Evolutionary conservation across 75 land plant genomes (phyloP).

Genomic region (Cryptomeria japonica): DNA sequence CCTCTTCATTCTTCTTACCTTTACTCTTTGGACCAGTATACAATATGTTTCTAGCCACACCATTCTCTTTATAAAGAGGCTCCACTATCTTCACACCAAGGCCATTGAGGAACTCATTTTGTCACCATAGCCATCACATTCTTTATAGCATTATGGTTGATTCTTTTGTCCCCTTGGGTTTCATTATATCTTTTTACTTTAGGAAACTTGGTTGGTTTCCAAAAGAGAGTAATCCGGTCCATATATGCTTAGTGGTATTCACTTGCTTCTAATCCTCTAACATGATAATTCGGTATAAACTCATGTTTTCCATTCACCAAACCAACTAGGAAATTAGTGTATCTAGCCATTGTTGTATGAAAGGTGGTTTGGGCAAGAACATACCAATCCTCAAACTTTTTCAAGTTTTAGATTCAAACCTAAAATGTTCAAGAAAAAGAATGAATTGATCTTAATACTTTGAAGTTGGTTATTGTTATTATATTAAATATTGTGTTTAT

Average conservation of each 20-base stretch:
- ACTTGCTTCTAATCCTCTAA: conserved; percentile 34
- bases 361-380: conserved; percentile 57
- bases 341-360: conserved; percentile 67
- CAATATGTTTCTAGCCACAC: not conserved
- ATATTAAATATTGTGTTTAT: too few species aligned
- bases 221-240: conserved; percentile 54
- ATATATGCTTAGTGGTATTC: conserved; percentile 41
- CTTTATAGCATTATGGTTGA: conserved; percentile 4
- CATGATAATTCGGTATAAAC: conserved; percentile 45
- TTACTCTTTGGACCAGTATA: not conserved
- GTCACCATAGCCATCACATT: not conserved
- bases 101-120: not conserved
- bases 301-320: conserved; percentile 51
- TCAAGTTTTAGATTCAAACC: too few species aligned
- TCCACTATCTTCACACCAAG: not conserved
- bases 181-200: not conserved
- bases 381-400: too few species aligned
- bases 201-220: conserved; percentile 37
- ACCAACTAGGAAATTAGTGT: conserved; percentile 52
- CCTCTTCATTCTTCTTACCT: not conserved
- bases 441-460: too few species aligned
- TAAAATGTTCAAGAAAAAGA: too few species aligned
- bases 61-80: not conserved
- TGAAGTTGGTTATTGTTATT: too few species aligned
- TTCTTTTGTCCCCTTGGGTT: not conserved